Evolutionary conservation across 768 basidiomycete genomes (phyloP).

Genomic region (Suillus variegatus): DNA sequence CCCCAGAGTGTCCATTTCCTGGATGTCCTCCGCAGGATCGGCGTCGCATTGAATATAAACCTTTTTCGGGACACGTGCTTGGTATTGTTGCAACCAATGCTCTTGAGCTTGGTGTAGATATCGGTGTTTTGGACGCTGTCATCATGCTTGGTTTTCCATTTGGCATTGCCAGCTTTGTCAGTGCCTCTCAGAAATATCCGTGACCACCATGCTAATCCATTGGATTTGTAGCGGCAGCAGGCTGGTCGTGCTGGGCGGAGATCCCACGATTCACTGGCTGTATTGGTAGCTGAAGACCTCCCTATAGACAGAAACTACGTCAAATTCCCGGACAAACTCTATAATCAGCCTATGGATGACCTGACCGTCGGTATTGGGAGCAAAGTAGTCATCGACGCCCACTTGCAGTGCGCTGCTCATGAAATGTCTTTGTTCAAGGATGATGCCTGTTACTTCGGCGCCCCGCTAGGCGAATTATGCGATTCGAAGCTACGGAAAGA

Average conservation of each 20-base stretch:
- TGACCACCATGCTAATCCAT: conserved; percentile 2
- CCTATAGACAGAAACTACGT: conserved; percentile 79
- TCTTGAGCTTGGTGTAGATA: conserved; percentile 89
- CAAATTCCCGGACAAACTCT: conserved; percentile 68
- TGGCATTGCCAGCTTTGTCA: conserved; percentile 77
- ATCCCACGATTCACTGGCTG: conserved; percentile 73
- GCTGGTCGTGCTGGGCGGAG: conserved; percentile 85
- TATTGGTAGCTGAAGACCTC: conserved; percentile 67
- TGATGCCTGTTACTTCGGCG: conserved; percentile 78
- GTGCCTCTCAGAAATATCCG: conserved; percentile 20
- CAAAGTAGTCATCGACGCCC: conserved; percentile 75
- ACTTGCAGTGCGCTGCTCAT: conserved; percentile 84
- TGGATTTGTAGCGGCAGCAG: conserved; percentile 72
- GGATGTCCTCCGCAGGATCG: conserved; percentile 81
- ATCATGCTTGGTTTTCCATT: conserved; percentile 87
- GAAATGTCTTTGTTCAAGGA: conserved; percentile 80
- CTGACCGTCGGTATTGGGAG: conserved; percentile 74
- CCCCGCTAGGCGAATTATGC: conserved; percentile 58
- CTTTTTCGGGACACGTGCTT: conserved; percentile 80
- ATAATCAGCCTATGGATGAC: conserved; percentile 59
- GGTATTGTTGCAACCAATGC: conserved; percentile 92
- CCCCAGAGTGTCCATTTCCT: too few species aligned
- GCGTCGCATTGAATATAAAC: conserved; percentile 80
- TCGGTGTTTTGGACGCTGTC: conserved; percentile 85
- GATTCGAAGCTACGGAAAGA: conserved; percentile 61